Base-by-base conservation (phyloP, 768 basidiomycete species). In the Lentinula boryana region DNA sequence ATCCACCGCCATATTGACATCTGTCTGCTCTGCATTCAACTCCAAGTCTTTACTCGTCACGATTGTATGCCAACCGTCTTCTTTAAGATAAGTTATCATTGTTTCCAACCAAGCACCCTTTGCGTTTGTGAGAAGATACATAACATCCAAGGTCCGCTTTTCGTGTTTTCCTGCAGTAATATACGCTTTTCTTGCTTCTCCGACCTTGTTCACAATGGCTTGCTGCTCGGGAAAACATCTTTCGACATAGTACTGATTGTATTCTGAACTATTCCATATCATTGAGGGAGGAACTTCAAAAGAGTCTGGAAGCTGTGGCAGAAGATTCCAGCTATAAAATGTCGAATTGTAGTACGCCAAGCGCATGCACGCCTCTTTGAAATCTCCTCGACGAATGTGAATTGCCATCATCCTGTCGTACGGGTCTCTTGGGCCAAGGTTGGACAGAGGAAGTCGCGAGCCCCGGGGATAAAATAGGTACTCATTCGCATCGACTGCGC, bases 121-220 rank as follows among this genome's bases (percentile, higher is more conserved):
- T 50, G 77, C 83, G 57, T 85, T 83, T 40, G 84, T 82, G 69
- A 84, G 64, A 40, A 84, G 59, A 66, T 76, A 84, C 36, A 84
- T 62, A 1, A 74, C 71, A 63, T 80, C 77, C 48, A 84, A 67
- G 18, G 67, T 67, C 52, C 21, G 66, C 60, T 43, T 41, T 50
- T 68, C 66, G 2, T 70, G 66, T 13, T 43, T 21, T 68, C 68
- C 6, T 58, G 63, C 56, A 38, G 18, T 7, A 6, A 72, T 31
- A 56, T 77, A 78, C 2, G 78, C 77, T 4, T 69, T 61, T 36
- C 75, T 66, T 16, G 79, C 75, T 33, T 75, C 68, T 16, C 68
- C 66, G 18, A 83, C 74, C 60, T 78, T 77, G 38, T 71, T 57
- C 6, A 80, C 65, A 51, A 84, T 74, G 49, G 70, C 68, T 8